These are phyloP conservation scores for Dysphania ambrosioides DNA, from an alignment of 148 eudicot species.

Conservation along the genomic window DNA sequence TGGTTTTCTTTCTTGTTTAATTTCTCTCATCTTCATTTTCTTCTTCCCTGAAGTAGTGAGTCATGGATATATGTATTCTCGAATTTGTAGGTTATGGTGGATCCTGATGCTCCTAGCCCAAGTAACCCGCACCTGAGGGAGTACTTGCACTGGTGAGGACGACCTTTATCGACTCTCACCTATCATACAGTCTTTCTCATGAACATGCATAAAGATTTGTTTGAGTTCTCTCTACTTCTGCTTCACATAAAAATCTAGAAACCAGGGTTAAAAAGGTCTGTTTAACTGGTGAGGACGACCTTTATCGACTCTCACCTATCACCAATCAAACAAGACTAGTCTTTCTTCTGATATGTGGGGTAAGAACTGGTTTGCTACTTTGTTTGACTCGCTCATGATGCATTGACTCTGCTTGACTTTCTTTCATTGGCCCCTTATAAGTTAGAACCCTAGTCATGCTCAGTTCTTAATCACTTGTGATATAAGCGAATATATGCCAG, in stretches of 20 bases:
- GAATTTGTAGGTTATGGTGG: constrained; percentile 64
- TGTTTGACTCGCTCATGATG: too few species aligned
- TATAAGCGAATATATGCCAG: not conserved
- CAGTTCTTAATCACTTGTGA: not conserved
- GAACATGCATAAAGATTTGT: too few species aligned
- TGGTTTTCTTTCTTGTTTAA: too few species aligned
- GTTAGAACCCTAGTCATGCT: too few species aligned
- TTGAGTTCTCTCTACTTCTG: too few species aligned
- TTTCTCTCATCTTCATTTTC: too few species aligned
- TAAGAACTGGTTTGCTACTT: not conserved
- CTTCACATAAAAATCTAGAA: too few species aligned
- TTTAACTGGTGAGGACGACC: constrained; percentile 58
- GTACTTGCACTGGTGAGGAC: constrained; percentile 78
- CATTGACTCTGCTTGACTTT: not conserved
- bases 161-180: not conserved
- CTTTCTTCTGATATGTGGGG: not conserved
- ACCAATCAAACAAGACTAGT: too few species aligned
- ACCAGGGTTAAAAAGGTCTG: too few species aligned
- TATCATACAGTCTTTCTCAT: too few species aligned
- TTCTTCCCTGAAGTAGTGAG: too few species aligned
- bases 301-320: not conserved
- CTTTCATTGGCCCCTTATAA: not conserved
- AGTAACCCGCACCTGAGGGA: constrained; percentile 71
- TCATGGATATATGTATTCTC: too few species aligned
- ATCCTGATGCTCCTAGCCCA: constrained; percentile 97